These are phyloP conservation scores for Butyriboletus loyo DNA, from an alignment of 768 basidiomycete genomes.

Conservation along the genomic window DNA sequence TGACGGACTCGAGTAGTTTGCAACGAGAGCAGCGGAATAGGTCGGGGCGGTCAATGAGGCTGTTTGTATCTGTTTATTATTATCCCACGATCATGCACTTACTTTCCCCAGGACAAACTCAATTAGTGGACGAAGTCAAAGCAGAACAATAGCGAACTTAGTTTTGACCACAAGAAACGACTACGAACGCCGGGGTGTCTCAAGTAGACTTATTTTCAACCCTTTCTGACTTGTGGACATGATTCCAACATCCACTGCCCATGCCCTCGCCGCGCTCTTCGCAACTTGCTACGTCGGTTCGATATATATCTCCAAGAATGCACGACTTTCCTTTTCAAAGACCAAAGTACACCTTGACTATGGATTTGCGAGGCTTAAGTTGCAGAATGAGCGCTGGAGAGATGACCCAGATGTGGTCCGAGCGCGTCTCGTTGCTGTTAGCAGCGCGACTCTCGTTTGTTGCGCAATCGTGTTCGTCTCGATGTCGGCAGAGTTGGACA, in stretches of 20 bases:
- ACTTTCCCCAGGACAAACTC: background rate
- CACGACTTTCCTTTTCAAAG: constrained; percentile 51
- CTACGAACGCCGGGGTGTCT: constrained; percentile 13
- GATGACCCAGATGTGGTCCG: constrained; percentile 85
- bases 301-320: constrained; percentile 69
- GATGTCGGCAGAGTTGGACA: constrained; percentile 31
- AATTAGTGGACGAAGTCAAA: background rate
- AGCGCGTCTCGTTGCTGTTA: constrained; percentile 71
- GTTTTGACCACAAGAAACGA: constrained; percentile 7
- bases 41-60: constrained; percentile 11
- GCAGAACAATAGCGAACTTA: constrained; percentile 11
- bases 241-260: constrained; percentile 39
- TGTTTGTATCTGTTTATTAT: constrained; percentile 18
- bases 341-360: constrained; percentile 24
- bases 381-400: constrained; percentile 54
- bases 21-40: constrained; percentile 15
- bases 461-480: constrained; percentile 49
- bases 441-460: constrained; percentile 56
- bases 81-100: constrained; percentile 18
- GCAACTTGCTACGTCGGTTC: constrained; percentile 76
- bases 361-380: constrained; percentile 30
- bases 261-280: constrained; percentile 56
- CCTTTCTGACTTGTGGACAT: constrained; percentile 12
- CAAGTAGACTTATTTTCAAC: background rate
- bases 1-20: constrained; percentile 33